Evolutionary conservation across 2,329 filamentous ascomycete genomes (phyloP), one percentile per base, ranked within the genome.

Genomic region (Colletotrichum sp.): DNA sequence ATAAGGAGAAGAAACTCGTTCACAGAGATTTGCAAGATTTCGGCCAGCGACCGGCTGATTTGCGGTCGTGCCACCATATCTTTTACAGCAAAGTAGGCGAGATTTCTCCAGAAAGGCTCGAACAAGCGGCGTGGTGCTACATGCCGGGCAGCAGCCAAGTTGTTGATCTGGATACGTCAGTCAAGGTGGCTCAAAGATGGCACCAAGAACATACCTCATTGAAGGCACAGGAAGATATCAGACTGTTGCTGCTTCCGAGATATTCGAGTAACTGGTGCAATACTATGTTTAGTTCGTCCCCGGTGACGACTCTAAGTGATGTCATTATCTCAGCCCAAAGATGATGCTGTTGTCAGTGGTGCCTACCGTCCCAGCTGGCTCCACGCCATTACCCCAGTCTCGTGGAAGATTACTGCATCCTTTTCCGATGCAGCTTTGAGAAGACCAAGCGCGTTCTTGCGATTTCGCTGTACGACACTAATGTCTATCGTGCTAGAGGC

Each of bases 361-460:
- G 82, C 86, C 79, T 86, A 93, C 90, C 91, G 90, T 76, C 95
- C 96, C 65, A 98, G 88, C 81, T 95, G 93, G n/a, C 94, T 94
- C 91, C 96, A 96, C 16, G 95, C 94, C 84, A 97, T 88, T 73
- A 98, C 93, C 78, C 95, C 93, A 22, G 95, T 96, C 84, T 98
- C 96, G 67, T 96, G 93, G 60, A 96, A 86, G 75, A 92, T 89
- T 7, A 92, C 84, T 9, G 91, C 88, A 70, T 92, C 91, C 73
- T 93, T 93, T 63, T 95, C 93, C 1, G 94, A 95, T 13, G 98
- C 88, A 6, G 88, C 91, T 77, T 93, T 93, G 12, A 98, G 87
- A 79, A 94, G 91, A 34, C 93, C 91, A 8, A 98, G 87, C 2
- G 91, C 91, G 72, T 92, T 91, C 66, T 93, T 90, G 72, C 94